Base-by-base conservation (phyloP, 1,139 yeast genomes). In the Geotrichum macrosporum region DNA sequence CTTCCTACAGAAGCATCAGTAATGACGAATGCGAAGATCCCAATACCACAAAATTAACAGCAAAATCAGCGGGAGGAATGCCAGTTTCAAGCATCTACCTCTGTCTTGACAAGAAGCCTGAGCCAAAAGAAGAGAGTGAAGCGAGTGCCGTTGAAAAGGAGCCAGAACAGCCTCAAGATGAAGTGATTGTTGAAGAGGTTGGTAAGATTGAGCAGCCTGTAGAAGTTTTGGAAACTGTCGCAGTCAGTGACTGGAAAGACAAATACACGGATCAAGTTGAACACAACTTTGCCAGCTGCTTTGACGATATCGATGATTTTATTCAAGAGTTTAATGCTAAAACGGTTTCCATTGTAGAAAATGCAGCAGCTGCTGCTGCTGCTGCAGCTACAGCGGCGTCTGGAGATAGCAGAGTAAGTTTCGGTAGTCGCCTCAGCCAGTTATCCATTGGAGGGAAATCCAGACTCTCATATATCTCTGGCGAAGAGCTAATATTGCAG, bases 281-380 rank as follows among this genome's bases (percentile, higher is more conserved):
- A 19, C 42, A 36, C 4, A 46, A 46, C 33, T 46, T 46, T 46
- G 49, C 32, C 1, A 46, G 46, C 5, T 46, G 49, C 27, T 46
- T 46, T 30, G 40, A 46, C 22, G 49, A 46, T 19, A 39, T 46
- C 26, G 49, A 46, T 30, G 49, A 46, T 13, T 46, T 46, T 41
- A 34, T 46, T 20, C 43, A 41, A 27, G 46, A 46, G 26, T 46
- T 46, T 22, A 37, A 46, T 21, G 49, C 46, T 4, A 41, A 41
- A 18, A 46, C 49, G 3, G 42, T 29, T 12, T 19, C 13, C 15
- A 35, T 41, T 27, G 40, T 41, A 3, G 39, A 29, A 15, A 29
- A 35, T 36, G 44, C 45, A 18, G 39, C 24, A 27, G 44, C 35
- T 21, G 40, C 43, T 13, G 27, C 29, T 16, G 42, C 45, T 12